Percentiles rank a stretch among this genome's conserved stretches.
Evolutionary conservation across 2,329 filamentous ascomycete species (phyloP).

Genomic region (Aspergillus sp.): DNA sequence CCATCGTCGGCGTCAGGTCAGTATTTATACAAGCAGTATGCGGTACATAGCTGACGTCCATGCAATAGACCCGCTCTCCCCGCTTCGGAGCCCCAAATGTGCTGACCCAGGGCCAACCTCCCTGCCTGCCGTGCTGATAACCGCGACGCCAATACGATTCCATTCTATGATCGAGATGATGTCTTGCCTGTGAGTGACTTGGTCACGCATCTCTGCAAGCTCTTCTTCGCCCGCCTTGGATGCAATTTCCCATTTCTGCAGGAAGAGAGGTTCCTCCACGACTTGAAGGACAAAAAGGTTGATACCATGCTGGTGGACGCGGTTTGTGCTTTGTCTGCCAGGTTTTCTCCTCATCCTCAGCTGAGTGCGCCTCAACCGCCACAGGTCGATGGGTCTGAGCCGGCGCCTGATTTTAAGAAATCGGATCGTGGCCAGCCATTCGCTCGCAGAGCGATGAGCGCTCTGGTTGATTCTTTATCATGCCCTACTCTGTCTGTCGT

Average conservation of each 20-base stretch:
- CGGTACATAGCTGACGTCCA: not conserved
- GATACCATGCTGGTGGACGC: conserved; percentile 81
- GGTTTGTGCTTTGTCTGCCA: conserved; percentile 70
- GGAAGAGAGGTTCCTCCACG: conserved; percentile 60
- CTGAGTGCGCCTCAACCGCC: conserved; percentile 44
- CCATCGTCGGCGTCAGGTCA: conserved; percentile 30
- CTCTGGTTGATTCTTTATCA: conserved; percentile 71
- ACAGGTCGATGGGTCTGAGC: conserved; percentile 34
- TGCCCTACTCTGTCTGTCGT: conserved; percentile 76
- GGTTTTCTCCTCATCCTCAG: conserved; percentile 59
- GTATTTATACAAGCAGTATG: conserved; percentile 5
- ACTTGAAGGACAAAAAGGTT: conserved; percentile 69
- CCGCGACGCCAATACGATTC: conserved; percentile 39
- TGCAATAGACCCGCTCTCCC: conserved; percentile 25
- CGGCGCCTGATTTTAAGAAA: conserved; percentile 25
- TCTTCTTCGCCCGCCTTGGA: conserved; percentile 72
- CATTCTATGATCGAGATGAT: conserved; percentile 68
- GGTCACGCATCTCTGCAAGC: conserved; percentile 66
- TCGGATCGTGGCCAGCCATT: conserved; percentile 69
- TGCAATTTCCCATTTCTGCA: conserved; percentile 80
- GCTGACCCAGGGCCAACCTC: conserved; percentile 11
- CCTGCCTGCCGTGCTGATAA: conserved; percentile 12
- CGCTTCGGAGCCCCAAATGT: conserved; percentile 25
- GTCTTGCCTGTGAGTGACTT: conserved; percentile 61
- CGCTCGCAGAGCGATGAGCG: conserved; percentile 72